Evolutionary conservation across 208 protist species (phyloP).

Genomic region (Leptomonas pyrrhocoris): DNA sequence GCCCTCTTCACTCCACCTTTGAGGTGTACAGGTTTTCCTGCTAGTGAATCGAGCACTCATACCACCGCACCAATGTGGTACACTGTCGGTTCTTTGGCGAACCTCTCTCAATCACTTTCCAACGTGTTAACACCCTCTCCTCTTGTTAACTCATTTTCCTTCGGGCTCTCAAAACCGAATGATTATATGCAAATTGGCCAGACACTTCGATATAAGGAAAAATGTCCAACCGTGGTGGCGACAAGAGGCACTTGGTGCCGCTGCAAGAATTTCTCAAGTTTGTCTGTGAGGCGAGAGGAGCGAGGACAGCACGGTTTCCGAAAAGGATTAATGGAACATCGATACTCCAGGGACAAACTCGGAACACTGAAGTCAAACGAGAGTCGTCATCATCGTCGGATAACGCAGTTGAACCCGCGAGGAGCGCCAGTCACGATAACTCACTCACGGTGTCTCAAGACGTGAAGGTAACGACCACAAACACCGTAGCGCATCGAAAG

Average conservation of each 20-base stretch:
- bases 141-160: too few relatives aligned
- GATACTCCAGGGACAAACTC: neutral
- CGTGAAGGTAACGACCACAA: neutral
- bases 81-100: too few relatives aligned
- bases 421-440: slow-evolving; percentile 5
- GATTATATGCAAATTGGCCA: too few relatives aligned
- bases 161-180: too few relatives aligned
- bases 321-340: slow-evolving; percentile 20
- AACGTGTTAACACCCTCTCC: too few relatives aligned
- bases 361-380: neutral
- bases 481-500: slow-evolving; percentile 13
- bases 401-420: neutral
- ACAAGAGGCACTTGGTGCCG: slow-evolving; percentile 40
- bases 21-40: too few relatives aligned
- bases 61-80: too few relatives aligned
- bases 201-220: neutral
- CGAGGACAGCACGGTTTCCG: slow-evolving; percentile 20
- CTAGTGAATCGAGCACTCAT: too few relatives aligned
- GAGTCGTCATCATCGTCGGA: too few relatives aligned
- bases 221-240: neutral
- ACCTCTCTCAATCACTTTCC: too few relatives aligned
- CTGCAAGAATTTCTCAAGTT: slow-evolving; percentile 55
- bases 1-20: too few relatives aligned
- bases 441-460: slow-evolving; percentile 1
- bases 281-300: slow-evolving; percentile 15